phyloP scores from a whole-genome alignment of 1,139 yeast species.

The Taphrina communis region DNA sequence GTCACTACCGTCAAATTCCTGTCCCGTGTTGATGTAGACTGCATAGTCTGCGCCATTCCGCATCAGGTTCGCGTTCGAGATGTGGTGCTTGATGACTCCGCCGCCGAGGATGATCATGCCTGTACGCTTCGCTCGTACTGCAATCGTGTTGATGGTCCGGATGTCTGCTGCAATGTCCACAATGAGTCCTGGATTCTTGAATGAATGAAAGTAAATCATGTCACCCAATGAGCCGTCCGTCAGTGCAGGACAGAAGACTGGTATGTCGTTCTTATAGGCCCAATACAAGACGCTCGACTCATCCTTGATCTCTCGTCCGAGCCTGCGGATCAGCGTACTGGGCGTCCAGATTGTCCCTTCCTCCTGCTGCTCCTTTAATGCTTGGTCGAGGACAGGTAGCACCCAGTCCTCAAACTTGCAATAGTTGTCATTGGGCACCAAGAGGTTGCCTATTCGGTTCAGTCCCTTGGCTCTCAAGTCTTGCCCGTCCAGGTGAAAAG shows the following conservation, averaged over 20 bases:
- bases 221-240: conserved; percentile 99
- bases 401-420: conserved; percentile 98
- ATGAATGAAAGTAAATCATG: conserved; percentile 97
- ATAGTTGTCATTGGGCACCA: conserved; percentile 97
- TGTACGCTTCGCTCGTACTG: conserved; percentile 94
- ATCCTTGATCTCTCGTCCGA: conserved; percentile 93
- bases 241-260: conserved; percentile 94
- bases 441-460: conserved; percentile 94
- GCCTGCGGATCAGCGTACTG: conserved; percentile 83
- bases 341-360: conserved; percentile 86
- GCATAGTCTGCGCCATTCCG: conserved; percentile 99
- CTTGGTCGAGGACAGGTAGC: conserved; percentile 84
- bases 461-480: conserved; percentile 89
- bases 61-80: conserved; percentile 97
- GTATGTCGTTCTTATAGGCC: conserved; percentile 96
- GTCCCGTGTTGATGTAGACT: conserved; percentile 95
- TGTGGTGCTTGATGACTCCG: conserved; percentile 94
- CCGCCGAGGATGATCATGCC: conserved; percentile 98
- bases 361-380: conserved; percentile 86
- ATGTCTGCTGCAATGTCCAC: conserved; percentile 94
- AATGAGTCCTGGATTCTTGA: conserved; percentile 89
- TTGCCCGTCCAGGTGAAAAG: conserved; percentile 79
- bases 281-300: conserved; percentile 94
- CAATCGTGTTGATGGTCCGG: conserved; percentile 84
- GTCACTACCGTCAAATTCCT: conserved; percentile 97